phyloP scores from a whole-genome alignment of 129 eudicot species.

The Artemisia tridentata region DNA sequence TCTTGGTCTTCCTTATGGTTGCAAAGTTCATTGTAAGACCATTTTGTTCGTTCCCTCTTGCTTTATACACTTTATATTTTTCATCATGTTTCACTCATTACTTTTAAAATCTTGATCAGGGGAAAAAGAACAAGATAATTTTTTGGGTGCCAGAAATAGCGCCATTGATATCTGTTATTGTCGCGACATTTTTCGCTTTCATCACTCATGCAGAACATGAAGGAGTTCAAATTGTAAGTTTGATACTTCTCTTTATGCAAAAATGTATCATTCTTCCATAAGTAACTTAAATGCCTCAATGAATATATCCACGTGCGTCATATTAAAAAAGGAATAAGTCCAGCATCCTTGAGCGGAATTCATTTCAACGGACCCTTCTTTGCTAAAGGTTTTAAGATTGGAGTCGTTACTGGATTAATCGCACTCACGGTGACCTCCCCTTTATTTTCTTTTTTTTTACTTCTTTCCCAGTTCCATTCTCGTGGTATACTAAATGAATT shows the following conservation, averaged over 20 bases:
- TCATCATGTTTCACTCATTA: background rate
- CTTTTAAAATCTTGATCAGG: conserved; percentile 23
- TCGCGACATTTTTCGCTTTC: conserved; percentile 49
- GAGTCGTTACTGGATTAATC: too few species aligned
- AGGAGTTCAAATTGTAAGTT: conserved; percentile 57
- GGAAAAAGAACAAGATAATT: conserved; percentile 42
- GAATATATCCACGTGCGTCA: conserved; percentile 22
- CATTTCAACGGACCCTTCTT: too few species aligned
- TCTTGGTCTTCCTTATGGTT: too few species aligned
- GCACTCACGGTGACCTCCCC: too few species aligned
- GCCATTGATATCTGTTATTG: conserved; percentile 58
- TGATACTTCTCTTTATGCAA: background rate
- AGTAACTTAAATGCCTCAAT: background rate
- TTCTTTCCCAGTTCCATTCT: too few species aligned
- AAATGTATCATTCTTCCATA: background rate
- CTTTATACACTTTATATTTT: conserved; percentile 16
- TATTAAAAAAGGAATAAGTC: too few species aligned
- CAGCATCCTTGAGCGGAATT: too few species aligned
- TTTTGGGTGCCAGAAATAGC: conserved; percentile 62
- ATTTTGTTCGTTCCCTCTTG: background rate
- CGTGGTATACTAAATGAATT: too few species aligned
- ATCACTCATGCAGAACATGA: conserved; percentile 51
- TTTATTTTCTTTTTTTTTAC: too few species aligned
- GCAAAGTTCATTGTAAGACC: too few species aligned
- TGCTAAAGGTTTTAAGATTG: too few species aligned